Evolutionary conservation across 208 protist genomes (phyloP).

Genomic region (Strigomonas galati): DNA sequence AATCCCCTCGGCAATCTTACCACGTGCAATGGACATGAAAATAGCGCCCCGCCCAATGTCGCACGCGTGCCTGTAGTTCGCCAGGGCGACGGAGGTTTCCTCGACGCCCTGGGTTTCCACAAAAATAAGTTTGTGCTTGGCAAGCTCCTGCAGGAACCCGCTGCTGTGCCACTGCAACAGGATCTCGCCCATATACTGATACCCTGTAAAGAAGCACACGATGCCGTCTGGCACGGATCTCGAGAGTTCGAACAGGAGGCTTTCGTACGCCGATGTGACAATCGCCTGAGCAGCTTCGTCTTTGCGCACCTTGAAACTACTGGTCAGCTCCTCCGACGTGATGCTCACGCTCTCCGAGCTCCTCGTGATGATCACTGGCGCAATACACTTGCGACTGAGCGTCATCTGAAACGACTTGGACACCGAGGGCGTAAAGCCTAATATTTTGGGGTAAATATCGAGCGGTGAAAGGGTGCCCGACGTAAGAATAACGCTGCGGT

Average conservation of each 20-base stretch:
- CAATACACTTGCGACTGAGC: constrained; percentile 94
- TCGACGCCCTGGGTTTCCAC: constrained; percentile 97
- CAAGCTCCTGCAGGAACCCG: constrained; percentile 91
- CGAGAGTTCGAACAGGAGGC: constrained; percentile 93
- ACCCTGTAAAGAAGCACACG: constrained; percentile 97
- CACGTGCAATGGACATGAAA: constrained; percentile 98
- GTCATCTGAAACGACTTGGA: constrained; percentile 95
- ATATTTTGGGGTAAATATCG: constrained; percentile 99
- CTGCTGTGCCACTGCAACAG: constrained; percentile 90
- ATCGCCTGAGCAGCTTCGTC: constrained; percentile 74
- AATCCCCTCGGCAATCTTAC: constrained; percentile 98
- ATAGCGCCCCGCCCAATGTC: constrained; percentile 98
- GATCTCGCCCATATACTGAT: constrained; percentile 95
- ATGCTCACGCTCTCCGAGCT: constrained; percentile 88
- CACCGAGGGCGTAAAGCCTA: constrained; percentile 95
- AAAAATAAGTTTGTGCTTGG: constrained; percentile 98
- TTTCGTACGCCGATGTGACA: constrained; percentile 96
- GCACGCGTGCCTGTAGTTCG: constrained; percentile 97
- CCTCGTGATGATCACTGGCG: constrained; percentile 91
- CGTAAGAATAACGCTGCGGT: constrained; percentile 97
- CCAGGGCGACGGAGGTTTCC: constrained; percentile 97
- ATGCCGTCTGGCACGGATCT: constrained; percentile 97
- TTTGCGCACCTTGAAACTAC: constrained; percentile 86
- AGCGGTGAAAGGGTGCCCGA: constrained; percentile 97
- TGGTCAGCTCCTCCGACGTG: constrained; percentile 85